phyloP scores from a whole-genome alignment of 306 rosid species.

The Astragalus glycyphyllos region DNA sequence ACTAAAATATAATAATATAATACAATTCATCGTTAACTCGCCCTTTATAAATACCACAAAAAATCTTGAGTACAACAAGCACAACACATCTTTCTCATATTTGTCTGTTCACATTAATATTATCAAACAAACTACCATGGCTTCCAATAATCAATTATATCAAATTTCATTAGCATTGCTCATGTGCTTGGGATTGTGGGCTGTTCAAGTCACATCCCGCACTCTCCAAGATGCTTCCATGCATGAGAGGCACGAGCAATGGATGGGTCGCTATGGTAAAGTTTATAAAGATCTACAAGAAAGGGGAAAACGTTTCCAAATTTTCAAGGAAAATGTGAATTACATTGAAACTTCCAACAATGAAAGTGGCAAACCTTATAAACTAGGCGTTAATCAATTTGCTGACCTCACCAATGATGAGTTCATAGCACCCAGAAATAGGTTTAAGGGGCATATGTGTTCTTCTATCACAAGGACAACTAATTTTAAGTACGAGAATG shows the following conservation, averaged over 20 bases:
- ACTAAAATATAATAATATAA: not conserved
- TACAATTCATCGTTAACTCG: not conserved
- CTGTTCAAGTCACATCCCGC: slow-evolving; percentile 47
- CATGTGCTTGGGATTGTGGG: slow-evolving; percentile 38
- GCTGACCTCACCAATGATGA: slow-evolving; percentile 61
- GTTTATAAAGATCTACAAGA: slow-evolving; percentile 34
- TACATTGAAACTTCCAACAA: slow-evolving; percentile 44
- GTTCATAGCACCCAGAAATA: slow-evolving; percentile 48
- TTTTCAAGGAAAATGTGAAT: slow-evolving; percentile 46
- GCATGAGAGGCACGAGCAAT: slow-evolving; percentile 45
- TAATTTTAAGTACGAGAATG: slow-evolving; percentile 49
- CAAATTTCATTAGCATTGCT: slow-evolving; percentile 38
- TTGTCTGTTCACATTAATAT: not conserved
- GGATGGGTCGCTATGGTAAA: slow-evolving; percentile 46
- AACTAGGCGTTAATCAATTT: slow-evolving; percentile 43
- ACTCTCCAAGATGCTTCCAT: slow-evolving; percentile 47
- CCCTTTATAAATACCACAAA: slow-evolving; percentile 34
- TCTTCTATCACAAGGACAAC: slow-evolving; percentile 32
- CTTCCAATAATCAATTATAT: slow-evolving; percentile 8
- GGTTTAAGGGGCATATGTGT: slow-evolving; percentile 51
- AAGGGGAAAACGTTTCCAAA: slow-evolving; percentile 35
- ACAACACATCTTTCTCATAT: slow-evolving; percentile 9
- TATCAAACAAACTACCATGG: slow-evolving; percentile 39
- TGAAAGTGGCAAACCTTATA: slow-evolving; percentile 45
- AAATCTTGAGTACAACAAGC: not conserved